Evolutionary conservation across 345 rosid species (phyloP).

Genomic region (Microthlaspi erraticum): DNA sequence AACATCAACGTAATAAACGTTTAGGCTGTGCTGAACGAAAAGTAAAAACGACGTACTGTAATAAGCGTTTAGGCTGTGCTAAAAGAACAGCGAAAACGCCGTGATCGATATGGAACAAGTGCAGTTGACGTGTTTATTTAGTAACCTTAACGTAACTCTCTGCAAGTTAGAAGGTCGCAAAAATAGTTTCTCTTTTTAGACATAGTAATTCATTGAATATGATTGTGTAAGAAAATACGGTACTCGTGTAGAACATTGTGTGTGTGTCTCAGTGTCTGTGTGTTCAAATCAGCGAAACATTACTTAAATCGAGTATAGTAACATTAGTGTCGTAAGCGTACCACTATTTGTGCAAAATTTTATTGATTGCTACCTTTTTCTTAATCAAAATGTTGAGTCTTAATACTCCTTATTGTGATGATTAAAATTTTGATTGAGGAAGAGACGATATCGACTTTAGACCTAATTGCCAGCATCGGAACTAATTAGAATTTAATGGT

Average conservation of each 20-base stretch:
- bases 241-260: neutral
- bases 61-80: neutral
- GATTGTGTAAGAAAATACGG: neutral
- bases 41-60: neutral
- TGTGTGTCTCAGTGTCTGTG: no score
- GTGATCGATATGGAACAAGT: neutral
- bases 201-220: no score
- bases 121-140: neutral
- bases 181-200: neutral
- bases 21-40: neutral
- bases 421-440: slow-evolving; percentile 37
- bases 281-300: neutral
- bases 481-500: slow-evolving; percentile 34
- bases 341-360: neutral
- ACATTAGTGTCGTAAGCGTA: neutral
- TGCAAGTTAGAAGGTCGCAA: neutral
- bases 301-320: neutral
- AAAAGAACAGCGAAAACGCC: neutral
- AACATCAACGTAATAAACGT: slow-evolving; percentile 2
- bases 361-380: neutral
- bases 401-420: slow-evolving; percentile 24
- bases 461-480: slow-evolving; percentile 45
- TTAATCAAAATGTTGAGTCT: neutral
- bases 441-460: slow-evolving; percentile 39
- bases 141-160: neutral